Evolutionary conservation across 148 eudicot genomes (phyloP).

Genomic region (Vaccinium myrtillus): DNA sequence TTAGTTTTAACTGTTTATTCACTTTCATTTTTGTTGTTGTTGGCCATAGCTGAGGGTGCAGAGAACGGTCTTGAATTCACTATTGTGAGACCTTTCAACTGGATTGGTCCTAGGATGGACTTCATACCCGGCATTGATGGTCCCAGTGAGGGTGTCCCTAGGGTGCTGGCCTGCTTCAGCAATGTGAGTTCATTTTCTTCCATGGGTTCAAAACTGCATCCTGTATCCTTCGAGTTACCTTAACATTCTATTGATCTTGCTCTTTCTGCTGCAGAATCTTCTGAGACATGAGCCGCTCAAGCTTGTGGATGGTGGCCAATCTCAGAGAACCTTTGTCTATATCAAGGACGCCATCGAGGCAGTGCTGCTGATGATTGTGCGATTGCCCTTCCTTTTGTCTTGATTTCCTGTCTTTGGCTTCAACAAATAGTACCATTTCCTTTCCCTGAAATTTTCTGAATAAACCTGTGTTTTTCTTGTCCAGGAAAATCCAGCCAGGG

Average conservation of each 20-base stretch:
- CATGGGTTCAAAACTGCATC: not conserved
- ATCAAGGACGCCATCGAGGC: conserved; percentile 99
- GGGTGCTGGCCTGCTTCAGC: conserved; percentile 97
- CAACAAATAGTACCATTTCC: not conserved
- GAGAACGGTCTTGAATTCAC: conserved; percentile 95
- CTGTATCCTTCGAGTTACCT: conserved; percentile 4
- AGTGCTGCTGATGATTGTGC: conserved; percentile 90
- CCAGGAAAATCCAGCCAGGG: conserved; percentile 96
- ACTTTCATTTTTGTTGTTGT: not conserved
- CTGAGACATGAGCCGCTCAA: conserved; percentile 87
- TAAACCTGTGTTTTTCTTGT: not conserved
- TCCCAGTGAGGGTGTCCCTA: conserved; percentile 97
- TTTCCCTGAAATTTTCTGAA: not conserved
- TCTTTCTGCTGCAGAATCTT: conserved; percentile 55
- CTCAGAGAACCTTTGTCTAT: conserved; percentile 92
- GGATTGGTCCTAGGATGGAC: conserved; percentile 99
- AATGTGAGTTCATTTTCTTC: conserved; percentile 48
- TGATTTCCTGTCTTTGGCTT: not conserved
- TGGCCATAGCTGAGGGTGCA: conserved; percentile 88
- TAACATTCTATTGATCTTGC: not conserved
- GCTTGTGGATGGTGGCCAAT: conserved; percentile 97
- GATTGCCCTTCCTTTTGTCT: conserved; percentile 21
- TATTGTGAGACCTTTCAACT: conserved; percentile 95
- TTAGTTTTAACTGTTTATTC: conserved; percentile 48
- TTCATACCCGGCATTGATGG: conserved; percentile 99